Evolutionary conservation across 768 basidiomycete species (phyloP).

Genomic region (Mycena epipterygia): DNA sequence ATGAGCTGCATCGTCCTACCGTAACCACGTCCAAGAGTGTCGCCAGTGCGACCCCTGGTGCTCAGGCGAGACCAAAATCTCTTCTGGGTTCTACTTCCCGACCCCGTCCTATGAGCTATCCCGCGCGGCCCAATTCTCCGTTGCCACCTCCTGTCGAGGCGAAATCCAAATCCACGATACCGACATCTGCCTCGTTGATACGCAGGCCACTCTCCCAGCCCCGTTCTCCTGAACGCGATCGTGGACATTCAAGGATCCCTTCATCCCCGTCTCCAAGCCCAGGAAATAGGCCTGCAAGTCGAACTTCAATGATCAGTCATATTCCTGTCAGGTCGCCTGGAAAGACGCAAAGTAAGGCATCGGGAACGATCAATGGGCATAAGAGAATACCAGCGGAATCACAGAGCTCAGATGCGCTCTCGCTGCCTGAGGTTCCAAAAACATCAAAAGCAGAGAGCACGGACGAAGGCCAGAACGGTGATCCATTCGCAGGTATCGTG

Average conservation of each 20-base stretch:
- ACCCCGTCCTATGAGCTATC: constrained; percentile 37
- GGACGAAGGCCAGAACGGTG: neutral
- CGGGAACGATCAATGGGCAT: constrained; percentile 24
- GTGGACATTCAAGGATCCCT: constrained; percentile 34
- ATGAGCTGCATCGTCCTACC: constrained; percentile 10
- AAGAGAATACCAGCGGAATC: neutral
- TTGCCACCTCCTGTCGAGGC: constrained; percentile 22
- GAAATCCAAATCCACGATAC: constrained; percentile 5
- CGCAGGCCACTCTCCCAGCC: constrained; percentile 3
- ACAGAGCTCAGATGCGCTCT: neutral
- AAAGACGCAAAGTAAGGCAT: constrained; percentile 40
- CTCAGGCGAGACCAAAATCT: constrained; percentile 24
- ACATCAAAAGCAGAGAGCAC: constrained; percentile 4
- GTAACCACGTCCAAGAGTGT: constrained; percentile 20
- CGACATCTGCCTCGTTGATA: neutral
- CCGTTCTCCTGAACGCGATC: constrained; percentile 33
- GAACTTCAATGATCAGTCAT: constrained; percentile 49
- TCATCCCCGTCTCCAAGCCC: constrained; percentile 45
- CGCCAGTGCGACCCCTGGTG: neutral
- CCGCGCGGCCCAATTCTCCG: constrained; percentile 38
- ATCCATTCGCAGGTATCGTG: constrained; percentile 21
- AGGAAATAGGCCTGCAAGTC: constrained; percentile 42
- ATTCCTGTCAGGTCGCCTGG: constrained; percentile 61
- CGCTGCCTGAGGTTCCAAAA: neutral
- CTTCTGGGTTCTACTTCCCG: constrained; percentile 10